A percentile compares a stretch with the other conserved stretches of the same genome.
These are phyloP conservation scores for Athelia sp. DNA, from an alignment of 1,284 basidiomycete species.

Conservation along the genomic window DNA sequence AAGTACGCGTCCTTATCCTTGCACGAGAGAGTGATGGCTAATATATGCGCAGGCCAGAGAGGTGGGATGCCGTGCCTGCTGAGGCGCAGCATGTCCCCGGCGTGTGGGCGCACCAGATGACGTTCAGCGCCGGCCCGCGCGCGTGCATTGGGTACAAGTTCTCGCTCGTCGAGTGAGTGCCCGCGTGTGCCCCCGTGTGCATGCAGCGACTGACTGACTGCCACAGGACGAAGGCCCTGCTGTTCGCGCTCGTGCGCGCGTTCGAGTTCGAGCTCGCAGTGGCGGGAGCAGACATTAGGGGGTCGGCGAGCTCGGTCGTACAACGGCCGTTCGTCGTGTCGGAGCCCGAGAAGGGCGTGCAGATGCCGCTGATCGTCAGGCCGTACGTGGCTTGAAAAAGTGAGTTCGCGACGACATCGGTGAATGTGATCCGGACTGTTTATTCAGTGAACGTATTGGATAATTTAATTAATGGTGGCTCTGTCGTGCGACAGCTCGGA, in stretches of 20 bases:
- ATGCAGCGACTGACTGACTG: not conserved
- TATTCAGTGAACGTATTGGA: no score
- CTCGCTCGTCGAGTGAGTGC: conserved; percentile 44
- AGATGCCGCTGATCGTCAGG: conserved; percentile 5
- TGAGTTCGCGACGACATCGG: no score
- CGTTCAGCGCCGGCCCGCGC: conserved; percentile 49
- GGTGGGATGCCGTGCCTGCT: conserved; percentile 13
- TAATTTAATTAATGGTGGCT: no score
- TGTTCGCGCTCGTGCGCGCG: conserved; percentile 32
- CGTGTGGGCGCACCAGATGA: conserved; percentile 46
- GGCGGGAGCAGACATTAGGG: conserved; percentile 10
- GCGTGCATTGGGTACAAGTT: conserved; percentile 58
- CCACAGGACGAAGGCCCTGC: conserved; percentile 27
- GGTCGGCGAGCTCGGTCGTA: conserved; percentile 4
- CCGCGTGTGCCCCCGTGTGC: not conserved
- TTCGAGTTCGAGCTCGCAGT: conserved; percentile 26
- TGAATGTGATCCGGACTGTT: no score
- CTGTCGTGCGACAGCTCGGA: no score
- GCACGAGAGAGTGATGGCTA: not conserved
- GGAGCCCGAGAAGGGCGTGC: conserved; percentile 3
- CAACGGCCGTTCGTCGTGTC: conserved; percentile 5
- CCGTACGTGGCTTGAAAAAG: not conserved
- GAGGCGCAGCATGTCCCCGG: conserved; percentile 34
- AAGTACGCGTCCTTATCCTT: conserved; percentile 8
- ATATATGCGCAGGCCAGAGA: conserved; percentile 12